Percentiles rank a stretch among this genome's conserved stretches.
Evolutionary conservation across 2,329 filamentous ascomycete genomes (phyloP).

Genomic region (Neonectria faginata): DNA sequence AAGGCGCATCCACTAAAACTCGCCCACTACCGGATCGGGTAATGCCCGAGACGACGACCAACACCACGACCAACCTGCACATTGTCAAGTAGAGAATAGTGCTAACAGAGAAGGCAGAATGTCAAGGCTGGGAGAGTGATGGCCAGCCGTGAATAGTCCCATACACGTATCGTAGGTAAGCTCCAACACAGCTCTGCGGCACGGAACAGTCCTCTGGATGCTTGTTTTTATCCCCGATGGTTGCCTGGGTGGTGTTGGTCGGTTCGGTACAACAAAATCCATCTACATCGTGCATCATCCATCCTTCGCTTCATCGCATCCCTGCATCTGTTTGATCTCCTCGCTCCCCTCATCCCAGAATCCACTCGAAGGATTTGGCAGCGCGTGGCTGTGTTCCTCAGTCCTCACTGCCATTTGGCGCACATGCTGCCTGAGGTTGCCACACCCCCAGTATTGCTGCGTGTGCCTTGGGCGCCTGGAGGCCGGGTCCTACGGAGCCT

Average conservation of each 20-base stretch:
- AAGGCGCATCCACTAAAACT: not conserved
- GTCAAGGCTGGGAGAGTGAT: not conserved
- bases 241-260: too few relatives aligned
- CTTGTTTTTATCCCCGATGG: not conserved
- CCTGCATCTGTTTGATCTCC: not conserved
- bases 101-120: not conserved
- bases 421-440: not conserved
- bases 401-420: not conserved
- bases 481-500: not conserved
- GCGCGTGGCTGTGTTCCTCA: slow-evolving; percentile 1
- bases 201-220: not conserved
- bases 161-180: not conserved
- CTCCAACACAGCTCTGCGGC: not conserved
- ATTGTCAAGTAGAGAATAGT: too few relatives aligned
- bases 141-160: not conserved
- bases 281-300: not conserved
- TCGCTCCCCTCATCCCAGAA: not conserved
- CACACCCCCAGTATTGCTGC: not conserved
- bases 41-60: slow-evolving; percentile 15
- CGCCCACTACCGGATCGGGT: slow-evolving; percentile 16
- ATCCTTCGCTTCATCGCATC: not conserved
- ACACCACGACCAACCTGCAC: too few relatives aligned
- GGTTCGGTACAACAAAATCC: not conserved
- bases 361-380: not conserved
- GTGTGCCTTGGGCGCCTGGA: too few relatives aligned